phyloP scores from a whole-genome alignment of 2,329 filamentous ascomycete species.

The Xylaria sp. region DNA sequence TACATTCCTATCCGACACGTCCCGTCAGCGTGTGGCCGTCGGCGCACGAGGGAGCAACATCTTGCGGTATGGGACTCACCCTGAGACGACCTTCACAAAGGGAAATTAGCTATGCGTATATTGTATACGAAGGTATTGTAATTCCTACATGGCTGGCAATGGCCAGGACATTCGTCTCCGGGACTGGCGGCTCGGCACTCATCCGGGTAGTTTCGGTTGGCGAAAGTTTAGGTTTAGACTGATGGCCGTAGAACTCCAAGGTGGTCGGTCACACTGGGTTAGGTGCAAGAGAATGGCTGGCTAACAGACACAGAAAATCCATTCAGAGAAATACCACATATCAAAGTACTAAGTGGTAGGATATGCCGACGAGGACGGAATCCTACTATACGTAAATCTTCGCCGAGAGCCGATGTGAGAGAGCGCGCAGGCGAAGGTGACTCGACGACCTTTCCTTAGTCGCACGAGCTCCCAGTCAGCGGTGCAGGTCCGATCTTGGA shows the following conservation, averaged over 20 bases:
- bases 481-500: constrained; percentile 11
- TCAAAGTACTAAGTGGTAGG: not conserved
- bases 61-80: constrained; percentile 54
- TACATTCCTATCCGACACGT: constrained; percentile 70
- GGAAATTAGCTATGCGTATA: constrained; percentile 34
- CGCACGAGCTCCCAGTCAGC: too few relatives aligned
- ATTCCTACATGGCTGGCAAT: constrained; percentile 84
- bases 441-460: constrained; percentile 3
- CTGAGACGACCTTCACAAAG: constrained; percentile 67
- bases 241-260: not conserved
- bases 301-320: constrained; percentile 4
- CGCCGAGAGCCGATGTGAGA: constrained; percentile 24
- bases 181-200: constrained; percentile 48
- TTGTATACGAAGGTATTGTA: constrained; percentile 23
- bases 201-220: constrained; percentile 30
- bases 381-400: too few relatives aligned
- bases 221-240: not conserved
- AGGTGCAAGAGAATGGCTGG: not conserved
- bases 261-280: constrained; percentile 6
- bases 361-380: not conserved
- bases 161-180: constrained; percentile 73
- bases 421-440: too few relatives aligned
- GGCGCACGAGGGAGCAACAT: constrained; percentile 5
- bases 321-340: constrained; percentile 4
- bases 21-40: constrained; percentile 30